Conservation (phyloP, 2,329 filamentous ascomycete species). For the Neopestalotiopsis clavispora region DNA sequence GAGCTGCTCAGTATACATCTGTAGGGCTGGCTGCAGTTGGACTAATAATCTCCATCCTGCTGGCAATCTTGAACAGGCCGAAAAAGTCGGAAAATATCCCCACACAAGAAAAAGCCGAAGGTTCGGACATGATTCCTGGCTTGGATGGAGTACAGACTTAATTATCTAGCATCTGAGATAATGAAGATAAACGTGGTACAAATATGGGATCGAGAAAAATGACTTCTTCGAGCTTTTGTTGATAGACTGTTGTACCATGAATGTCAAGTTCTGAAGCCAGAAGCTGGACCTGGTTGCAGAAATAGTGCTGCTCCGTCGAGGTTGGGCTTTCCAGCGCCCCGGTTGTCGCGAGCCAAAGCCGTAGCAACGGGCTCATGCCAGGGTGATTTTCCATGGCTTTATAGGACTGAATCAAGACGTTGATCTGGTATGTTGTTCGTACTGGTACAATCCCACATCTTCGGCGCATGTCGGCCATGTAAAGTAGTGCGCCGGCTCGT, state of each 20-base stretch:
- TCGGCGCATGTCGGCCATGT: neutral
- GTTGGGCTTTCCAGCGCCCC: neutral
- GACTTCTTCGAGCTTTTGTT: neutral
- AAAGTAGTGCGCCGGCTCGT: neutral
- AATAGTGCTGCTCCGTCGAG: neutral
- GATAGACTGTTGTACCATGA: neutral
- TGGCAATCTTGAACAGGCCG: neutral
- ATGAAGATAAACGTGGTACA: neutral
- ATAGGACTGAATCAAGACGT: neutral
- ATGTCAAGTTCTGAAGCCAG: neutral
- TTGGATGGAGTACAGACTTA: neutral
- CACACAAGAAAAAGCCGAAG: neutral
- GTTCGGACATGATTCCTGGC: neutral
- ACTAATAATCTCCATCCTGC: neutral
- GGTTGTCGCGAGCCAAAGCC: neutral
- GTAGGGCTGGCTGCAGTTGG: slow-evolving; percentile 29
- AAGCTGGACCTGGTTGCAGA: neutral
- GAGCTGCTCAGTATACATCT: slow-evolving; percentile 29
- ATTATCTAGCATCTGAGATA: neutral
- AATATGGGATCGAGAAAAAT: slow-evolving; percentile 5
- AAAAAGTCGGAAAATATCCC: neutral
- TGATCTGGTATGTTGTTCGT: neutral
- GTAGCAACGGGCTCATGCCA: neutral
- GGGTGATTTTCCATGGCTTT: neutral
- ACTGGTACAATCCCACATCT: neutral